Evolutionary conservation across 345 rosid genomes (phyloP).

Genomic region (Brassica rapa): DNA sequence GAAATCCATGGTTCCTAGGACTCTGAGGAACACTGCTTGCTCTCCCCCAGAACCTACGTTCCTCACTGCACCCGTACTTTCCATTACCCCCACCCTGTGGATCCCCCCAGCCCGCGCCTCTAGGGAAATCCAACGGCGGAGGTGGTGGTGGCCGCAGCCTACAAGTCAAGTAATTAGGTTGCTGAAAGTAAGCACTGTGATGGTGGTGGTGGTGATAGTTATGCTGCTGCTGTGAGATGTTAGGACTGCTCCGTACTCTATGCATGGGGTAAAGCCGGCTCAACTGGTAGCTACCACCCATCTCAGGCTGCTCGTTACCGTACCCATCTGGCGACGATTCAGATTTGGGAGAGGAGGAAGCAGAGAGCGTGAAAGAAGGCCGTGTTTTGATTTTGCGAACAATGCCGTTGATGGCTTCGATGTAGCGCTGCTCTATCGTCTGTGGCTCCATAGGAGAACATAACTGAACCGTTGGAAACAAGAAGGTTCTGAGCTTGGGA

Average conservation of each 20-base stretch:
- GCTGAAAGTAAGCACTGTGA: conserved; percentile 33
- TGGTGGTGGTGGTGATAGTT: conserved; percentile 40
- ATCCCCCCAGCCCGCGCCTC: neutral
- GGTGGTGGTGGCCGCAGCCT: conserved; percentile 39
- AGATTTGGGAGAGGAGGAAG: conserved; percentile 63
- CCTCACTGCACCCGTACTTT: conserved; percentile 29
- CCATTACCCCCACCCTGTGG: conserved; percentile 12
- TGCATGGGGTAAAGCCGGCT: conserved; percentile 48
- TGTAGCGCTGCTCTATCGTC: conserved; percentile 65
- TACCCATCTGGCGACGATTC: conserved; percentile 62
- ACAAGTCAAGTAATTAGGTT: conserved; percentile 25
- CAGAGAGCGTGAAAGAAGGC: conserved; percentile 54
- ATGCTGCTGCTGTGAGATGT: conserved; percentile 42
- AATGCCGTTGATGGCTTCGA: conserved; percentile 77
- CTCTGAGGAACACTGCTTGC: conserved; percentile 56
- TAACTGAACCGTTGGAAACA: conserved; percentile 58
- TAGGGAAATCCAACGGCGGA: conserved; percentile 38
- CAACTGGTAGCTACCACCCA: conserved; percentile 19
- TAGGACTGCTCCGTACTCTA: conserved; percentile 76
- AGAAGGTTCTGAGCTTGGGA: conserved; percentile 62
- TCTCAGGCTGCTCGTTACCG: conserved; percentile 41
- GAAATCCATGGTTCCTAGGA: conserved; percentile 44
- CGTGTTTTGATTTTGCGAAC: conserved; percentile 31
- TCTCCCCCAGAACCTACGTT: conserved; percentile 39
- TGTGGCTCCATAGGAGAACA: conserved; percentile 40